Conservation (phyloP, 1,284 basidiomycete genomes). For the Volvariella surrecta region DNA sequence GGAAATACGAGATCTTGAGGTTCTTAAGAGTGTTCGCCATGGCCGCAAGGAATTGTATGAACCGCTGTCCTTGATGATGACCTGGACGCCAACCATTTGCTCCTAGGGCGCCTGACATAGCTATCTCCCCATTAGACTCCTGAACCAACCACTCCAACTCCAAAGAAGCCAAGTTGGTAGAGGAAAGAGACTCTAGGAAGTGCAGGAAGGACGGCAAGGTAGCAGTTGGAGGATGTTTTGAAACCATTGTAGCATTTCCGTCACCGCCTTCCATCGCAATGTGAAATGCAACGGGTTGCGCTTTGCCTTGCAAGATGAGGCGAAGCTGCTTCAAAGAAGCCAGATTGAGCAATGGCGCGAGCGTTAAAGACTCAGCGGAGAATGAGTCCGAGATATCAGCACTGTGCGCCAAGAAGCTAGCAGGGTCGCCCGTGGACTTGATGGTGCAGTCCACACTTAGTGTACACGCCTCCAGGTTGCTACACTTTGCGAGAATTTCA, state of each 20-base stretch:
- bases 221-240: no score
- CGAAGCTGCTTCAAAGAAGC: no score
- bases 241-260: no score
- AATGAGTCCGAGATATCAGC: no score
- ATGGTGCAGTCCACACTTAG: slow-evolving; percentile 22
- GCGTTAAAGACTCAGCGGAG: no score
- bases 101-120: no score
- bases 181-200: neutral
- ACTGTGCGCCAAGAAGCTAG: neutral
- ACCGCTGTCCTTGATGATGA: neutral
- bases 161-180: slow-evolving; percentile 13
- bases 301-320: no score
- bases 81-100: no score
- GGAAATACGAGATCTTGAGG: slow-evolving; percentile 27
- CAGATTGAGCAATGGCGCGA: no score
- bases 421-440: slow-evolving; percentile 3
- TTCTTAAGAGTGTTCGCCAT: neutral
- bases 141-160: slow-evolving; percentile 4
- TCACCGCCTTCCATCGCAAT: no score
- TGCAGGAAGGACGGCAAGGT: no score
- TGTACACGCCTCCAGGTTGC: slow-evolving; percentile 21
- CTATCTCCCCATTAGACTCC: neutral
- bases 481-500: slow-evolving; percentile 21
- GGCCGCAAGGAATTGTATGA: neutral
- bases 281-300: no score